Conservation (phyloP, 768 basidiomycete genomes). For the Lactifluus hygrophoroides region DNA sequence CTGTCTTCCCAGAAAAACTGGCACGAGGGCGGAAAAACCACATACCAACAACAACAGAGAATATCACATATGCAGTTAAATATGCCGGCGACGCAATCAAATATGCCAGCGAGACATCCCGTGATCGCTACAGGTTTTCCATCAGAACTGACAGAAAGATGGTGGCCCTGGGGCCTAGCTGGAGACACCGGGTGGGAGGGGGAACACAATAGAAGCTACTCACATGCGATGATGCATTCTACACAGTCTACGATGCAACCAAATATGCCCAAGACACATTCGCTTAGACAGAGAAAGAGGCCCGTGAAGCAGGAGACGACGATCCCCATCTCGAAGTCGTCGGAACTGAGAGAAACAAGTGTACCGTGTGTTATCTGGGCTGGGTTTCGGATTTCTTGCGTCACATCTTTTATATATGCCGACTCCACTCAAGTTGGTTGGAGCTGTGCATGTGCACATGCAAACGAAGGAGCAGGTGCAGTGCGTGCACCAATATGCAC, state of each 20-base stretch:
- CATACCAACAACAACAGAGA: constrained; percentile 35
- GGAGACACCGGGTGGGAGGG: neutral
- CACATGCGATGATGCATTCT: constrained; percentile 41
- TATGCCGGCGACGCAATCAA: constrained; percentile 36
- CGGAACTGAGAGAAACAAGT: too few relatives aligned
- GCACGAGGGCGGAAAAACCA: neutral
- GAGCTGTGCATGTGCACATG: too few relatives aligned
- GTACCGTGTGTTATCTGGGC: too few relatives aligned
- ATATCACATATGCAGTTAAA: constrained; percentile 38
- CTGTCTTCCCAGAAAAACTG: neutral
- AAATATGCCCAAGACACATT: constrained; percentile 33
- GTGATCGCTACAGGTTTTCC: constrained; percentile 30
- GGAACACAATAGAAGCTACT: neutral
- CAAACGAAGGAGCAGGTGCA: too few relatives aligned
- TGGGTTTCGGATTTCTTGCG: too few relatives aligned
- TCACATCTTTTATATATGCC: neutral
- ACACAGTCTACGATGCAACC: constrained; percentile 35
- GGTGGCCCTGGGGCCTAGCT: neutral
- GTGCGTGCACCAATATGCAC: too few relatives aligned
- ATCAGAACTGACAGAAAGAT: neutral
- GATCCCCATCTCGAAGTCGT: neutral
- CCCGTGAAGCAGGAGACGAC: constrained; percentile 16
- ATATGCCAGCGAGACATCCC: constrained; percentile 32
- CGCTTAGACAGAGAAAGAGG: constrained; percentile 36
- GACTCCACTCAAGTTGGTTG: too few relatives aligned